phyloP scores from a whole-genome alignment of 1,284 basidiomycete species.

The Malassezia equina region DNA sequence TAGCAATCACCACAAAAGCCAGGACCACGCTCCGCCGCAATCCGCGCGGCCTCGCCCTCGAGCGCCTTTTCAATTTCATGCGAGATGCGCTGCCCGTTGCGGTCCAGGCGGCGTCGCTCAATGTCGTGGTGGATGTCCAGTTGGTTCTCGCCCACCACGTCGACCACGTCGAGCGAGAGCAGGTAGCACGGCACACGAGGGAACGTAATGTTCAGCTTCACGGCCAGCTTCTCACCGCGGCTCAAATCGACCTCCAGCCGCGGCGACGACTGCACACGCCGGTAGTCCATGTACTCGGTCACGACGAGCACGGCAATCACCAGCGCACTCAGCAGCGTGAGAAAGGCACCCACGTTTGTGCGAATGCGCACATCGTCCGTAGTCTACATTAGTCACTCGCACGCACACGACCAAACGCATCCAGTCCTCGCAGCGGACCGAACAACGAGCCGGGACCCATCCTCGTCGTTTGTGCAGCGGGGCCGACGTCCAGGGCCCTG shows the following conservation, averaged over 20 bases:
- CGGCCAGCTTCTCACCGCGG: slow-evolving; percentile 83
- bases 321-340: slow-evolving; percentile 81
- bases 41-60: slow-evolving; percentile 35
- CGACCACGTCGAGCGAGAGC: slow-evolving; percentile 73
- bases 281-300: slow-evolving; percentile 92
- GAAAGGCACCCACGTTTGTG: slow-evolving; percentile 41
- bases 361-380: slow-evolving; percentile 47
- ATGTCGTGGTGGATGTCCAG: slow-evolving; percentile 64
- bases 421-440: slow-evolving; percentile 16
- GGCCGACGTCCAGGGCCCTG: not conserved
- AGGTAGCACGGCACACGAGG: slow-evolving; percentile 89
- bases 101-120: slow-evolving; percentile 66
- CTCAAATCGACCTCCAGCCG: slow-evolving; percentile 62
- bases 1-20: slow-evolving; percentile 72
- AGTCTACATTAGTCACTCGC: slow-evolving; percentile 25
- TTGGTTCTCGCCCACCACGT: slow-evolving; percentile 90
- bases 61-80: slow-evolving; percentile 23
- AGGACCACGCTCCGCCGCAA: slow-evolving; percentile 18
- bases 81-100: slow-evolving; percentile 52
- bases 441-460: slow-evolving; percentile 7
- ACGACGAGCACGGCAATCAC: slow-evolving; percentile 83
- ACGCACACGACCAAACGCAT: slow-evolving; percentile 17
- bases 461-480: not conserved
- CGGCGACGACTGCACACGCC: slow-evolving; percentile 57
- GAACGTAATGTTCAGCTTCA: slow-evolving; percentile 86